Conservation (phyloP, 768 basidiomycete genomes). For the Termitomyces sp. region DNA sequence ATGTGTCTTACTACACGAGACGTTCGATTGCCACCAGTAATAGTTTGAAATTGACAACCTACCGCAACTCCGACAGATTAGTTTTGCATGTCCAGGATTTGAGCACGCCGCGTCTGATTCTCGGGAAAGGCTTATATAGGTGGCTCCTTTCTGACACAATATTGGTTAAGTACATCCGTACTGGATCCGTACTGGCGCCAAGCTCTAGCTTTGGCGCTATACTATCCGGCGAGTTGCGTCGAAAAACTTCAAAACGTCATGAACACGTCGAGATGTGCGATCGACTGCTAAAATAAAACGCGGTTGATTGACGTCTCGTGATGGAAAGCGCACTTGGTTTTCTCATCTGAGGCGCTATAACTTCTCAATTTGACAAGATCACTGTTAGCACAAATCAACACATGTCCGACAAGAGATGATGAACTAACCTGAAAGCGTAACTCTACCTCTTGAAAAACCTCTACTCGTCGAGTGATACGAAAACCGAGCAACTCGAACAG, state of each 20-base stretch:
- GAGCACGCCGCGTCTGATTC: too few relatives aligned
- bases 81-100: background rate
- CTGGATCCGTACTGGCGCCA: too few relatives aligned
- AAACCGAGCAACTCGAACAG: slow-evolving; percentile 83
- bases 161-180: too few relatives aligned
- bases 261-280: too few relatives aligned
- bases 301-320: background rate
- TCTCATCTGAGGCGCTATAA: background rate
- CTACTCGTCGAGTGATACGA: slow-evolving; percentile 55
- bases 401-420: background rate
- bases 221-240: background rate
- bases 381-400: background rate
- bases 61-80: background rate
- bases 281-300: too few relatives aligned
- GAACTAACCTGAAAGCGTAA: slow-evolving; percentile 45
- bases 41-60: background rate
- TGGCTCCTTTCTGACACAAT: too few relatives aligned
- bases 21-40: background rate
- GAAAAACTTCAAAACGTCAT: background rate
- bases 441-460: slow-evolving; percentile 83
- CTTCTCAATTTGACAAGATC: background rate
- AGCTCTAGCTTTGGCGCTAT: too few relatives aligned
- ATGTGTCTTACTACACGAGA: too few relatives aligned
- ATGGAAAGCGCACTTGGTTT: background rate
- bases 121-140: too few relatives aligned